Evolutionary conservation across 768 basidiomycete genomes (phyloP).

Genomic region (Crassisporium funariophilum): DNA sequence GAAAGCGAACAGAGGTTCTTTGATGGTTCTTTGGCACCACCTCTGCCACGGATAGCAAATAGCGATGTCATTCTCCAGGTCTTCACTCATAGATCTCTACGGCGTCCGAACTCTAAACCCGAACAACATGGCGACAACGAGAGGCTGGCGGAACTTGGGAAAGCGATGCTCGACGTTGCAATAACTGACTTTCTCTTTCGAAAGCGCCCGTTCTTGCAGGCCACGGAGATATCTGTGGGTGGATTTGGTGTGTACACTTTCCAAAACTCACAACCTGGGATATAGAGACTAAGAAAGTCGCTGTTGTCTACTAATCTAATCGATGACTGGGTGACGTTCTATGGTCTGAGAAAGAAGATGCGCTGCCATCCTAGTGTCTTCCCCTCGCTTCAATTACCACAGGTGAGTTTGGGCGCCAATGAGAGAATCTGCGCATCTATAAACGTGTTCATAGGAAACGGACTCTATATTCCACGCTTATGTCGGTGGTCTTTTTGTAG

Average conservation of each 20-base stretch:
- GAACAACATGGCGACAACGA: constrained; percentile 57
- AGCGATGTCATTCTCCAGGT: constrained; percentile 62
- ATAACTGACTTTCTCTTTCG: constrained; percentile 50
- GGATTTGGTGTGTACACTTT: constrained; percentile 8
- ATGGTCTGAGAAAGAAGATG: constrained; percentile 49
- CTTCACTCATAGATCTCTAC: constrained; percentile 69
- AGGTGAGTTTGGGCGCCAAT: constrained; percentile 38
- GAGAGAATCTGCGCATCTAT: constrained; percentile 13
- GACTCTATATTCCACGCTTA: constrained; percentile 64
- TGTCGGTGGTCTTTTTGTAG: constrained; percentile 62
- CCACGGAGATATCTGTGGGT: constrained; percentile 54
- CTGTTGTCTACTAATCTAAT: constrained; percentile 45
- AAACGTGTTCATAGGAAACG: constrained; percentile 39
- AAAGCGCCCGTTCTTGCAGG: constrained; percentile 51
- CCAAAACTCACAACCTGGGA: constrained; percentile 8
- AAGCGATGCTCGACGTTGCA: constrained; percentile 45
- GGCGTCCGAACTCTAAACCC: constrained; percentile 35
- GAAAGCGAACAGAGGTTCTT: constrained; percentile 17
- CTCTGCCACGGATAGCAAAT: constrained; percentile 42
- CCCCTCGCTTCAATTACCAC: constrained; percentile 34
- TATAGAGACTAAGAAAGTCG: constrained; percentile 32
- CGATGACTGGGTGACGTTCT: constrained; percentile 50
- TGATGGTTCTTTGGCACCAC: constrained; percentile 30
- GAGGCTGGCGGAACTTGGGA: constrained; percentile 54
- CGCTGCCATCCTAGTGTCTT: constrained; percentile 45